Evolutionary conservation across 2,329 filamentous ascomycete species (phyloP).

Genomic region (Onygenales sp.): DNA sequence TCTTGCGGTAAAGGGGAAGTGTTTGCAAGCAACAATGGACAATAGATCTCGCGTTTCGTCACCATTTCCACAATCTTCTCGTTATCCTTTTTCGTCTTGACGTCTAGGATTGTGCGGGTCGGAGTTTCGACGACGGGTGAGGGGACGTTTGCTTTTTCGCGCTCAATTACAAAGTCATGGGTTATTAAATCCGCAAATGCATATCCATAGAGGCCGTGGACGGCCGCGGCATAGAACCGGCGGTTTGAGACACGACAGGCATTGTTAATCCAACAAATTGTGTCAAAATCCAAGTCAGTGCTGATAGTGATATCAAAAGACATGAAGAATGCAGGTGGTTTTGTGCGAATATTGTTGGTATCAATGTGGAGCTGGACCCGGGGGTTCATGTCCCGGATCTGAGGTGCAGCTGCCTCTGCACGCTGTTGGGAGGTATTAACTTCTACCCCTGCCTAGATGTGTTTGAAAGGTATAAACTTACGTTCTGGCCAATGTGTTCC

Average conservation of each 20-base stretch:
- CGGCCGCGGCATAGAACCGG: constrained; percentile 80
- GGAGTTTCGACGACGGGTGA: constrained; percentile 58
- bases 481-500: constrained; percentile 63
- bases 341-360: constrained; percentile 54
- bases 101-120: constrained; percentile 65
- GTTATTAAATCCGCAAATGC: constrained; percentile 88
- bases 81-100: constrained; percentile 60
- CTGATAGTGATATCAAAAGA: constrained; percentile 80
- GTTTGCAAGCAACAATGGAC: constrained; percentile 78
- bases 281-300: constrained; percentile 70
- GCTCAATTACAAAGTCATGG: constrained; percentile 83
- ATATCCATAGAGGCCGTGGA: constrained; percentile 87
- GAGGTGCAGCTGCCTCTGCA: constrained; percentile 67
- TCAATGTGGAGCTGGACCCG: constrained; percentile 70
- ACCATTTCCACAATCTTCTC: constrained; percentile 74
- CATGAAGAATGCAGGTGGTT: constrained; percentile 64
- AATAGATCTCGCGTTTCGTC: constrained; percentile 85
- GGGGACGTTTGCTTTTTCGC: constrained; percentile 66
- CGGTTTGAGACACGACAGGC: constrained; percentile 67
- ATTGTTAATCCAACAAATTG: constrained; percentile 72
- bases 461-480: constrained; percentile 21
- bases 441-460: neutral
- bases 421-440: constrained; percentile 39
- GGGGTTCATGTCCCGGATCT: constrained; percentile 79
- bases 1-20: constrained; percentile 66